Evolutionary conservation across 1,284 basidiomycete species (phyloP).

Genomic region (Phaffia rhodozyma): DNA sequence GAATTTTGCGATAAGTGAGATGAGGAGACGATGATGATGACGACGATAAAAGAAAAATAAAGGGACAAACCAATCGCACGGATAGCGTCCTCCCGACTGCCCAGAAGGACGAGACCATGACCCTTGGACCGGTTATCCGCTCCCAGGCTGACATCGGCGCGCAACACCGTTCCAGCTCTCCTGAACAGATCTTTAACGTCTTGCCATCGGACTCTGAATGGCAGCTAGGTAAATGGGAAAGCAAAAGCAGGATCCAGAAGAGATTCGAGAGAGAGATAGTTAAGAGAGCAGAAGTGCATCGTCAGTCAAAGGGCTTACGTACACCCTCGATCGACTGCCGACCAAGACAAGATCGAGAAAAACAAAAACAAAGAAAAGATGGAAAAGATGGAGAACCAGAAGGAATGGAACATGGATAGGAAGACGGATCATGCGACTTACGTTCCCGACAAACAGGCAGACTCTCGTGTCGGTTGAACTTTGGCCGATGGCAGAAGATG

Average conservation of each 20-base stretch:
- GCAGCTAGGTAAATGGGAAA: constrained; percentile 46
- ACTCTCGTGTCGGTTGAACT: constrained; percentile 59
- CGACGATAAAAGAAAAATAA: background rate
- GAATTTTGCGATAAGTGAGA: background rate
- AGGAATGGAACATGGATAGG: constrained; percentile 12
- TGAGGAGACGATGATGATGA: background rate
- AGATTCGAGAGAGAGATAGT: background rate
- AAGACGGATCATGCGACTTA: constrained; percentile 36
- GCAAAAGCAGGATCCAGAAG: background rate
- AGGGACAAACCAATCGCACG: constrained; percentile 50
- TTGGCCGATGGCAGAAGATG: constrained; percentile 27
- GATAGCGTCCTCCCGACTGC: constrained; percentile 80
- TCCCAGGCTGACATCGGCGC: constrained; percentile 84
- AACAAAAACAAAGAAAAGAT: constrained; percentile 15
- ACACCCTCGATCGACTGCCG: background rate
- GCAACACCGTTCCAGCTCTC: constrained; percentile 82
- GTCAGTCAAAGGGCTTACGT: constrained; percentile 9
- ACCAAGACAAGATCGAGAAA: constrained; percentile 2
- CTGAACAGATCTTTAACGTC: constrained; percentile 96
- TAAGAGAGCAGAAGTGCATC: background rate
- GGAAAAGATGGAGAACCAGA: constrained; percentile 28
- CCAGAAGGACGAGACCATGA: constrained; percentile 84
- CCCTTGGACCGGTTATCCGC: constrained; percentile 85
- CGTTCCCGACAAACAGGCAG: constrained; percentile 80
- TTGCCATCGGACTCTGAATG: constrained; percentile 89